A percentile compares a stretch with the other conserved stretches of the same genome.
These are phyloP conservation scores for Trichoderma sp. DNA, from an alignment of 2,329 filamentous ascomycete genomes.

Conservation along the genomic window DNA sequence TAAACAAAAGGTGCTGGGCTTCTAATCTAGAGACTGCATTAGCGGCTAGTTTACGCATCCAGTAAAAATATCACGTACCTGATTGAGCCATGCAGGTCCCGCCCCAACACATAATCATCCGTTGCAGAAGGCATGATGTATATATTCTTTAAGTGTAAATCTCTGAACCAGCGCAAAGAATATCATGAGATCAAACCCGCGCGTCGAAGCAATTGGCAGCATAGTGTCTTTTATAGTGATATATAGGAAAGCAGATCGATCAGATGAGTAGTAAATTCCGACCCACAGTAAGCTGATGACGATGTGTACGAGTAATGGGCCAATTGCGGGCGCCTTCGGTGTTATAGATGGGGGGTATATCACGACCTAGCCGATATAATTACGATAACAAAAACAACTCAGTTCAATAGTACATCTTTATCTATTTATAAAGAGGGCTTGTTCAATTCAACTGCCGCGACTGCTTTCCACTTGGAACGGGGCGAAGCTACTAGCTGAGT, in stretches of 20 bases:
- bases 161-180: not conserved
- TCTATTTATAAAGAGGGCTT: not conserved
- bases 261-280: not conserved
- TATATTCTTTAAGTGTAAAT: not conserved
- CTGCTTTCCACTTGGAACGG: not conserved
- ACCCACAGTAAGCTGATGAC: not conserved
- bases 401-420: not conserved
- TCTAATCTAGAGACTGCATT: not conserved
- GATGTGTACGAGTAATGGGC: too few species aligned
- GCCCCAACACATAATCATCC: not conserved
- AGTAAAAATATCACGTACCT: not conserved
- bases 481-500: not conserved
- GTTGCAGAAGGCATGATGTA: not conserved
- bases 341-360: not conserved
- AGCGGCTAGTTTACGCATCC: not conserved
- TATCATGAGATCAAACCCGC: not conserved
- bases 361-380: not conserved
- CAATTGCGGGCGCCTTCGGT: not conserved
- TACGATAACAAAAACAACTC: not conserved
- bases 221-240: not conserved
- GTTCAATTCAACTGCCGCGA: not conserved
- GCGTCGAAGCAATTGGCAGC: not conserved
- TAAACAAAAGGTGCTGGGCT: not conserved
- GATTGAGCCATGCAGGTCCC: not conserved
- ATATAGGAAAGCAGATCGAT: not conserved